Base-by-base conservation (phyloP, 768 basidiomycete species). In the Leccinum arenicola region DNA sequence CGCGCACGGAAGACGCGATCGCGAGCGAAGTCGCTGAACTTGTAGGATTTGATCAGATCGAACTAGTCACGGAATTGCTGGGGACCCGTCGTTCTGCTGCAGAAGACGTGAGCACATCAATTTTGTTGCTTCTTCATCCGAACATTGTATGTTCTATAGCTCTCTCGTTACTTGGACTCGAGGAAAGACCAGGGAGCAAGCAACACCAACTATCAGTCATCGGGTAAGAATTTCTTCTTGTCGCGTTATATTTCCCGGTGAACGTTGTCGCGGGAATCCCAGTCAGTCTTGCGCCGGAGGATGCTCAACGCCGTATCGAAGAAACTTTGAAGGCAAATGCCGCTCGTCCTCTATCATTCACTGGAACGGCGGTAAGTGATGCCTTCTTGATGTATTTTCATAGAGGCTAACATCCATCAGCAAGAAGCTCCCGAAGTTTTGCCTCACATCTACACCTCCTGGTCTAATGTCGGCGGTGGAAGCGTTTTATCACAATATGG, bases 381-480 rank as follows among this genome's bases (percentile, higher is more conserved):
- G 6, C 52, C 54, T 47, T 56, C 19, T 19, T n/a, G 11, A 55
- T 49, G 1, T 33, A 27, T 25, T 36, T 31, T 10, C 17, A n/a
- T 8, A 23, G 38, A 40, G 50, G 4, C 29, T 57, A 35, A 74
- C 56, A 33, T 62, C 23, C 57, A 56, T 23, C 65, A 88, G 86
- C 75, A 80, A 65, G 74, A 78, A 48, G 77, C 76, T 3, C 77
- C 83, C 3, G 87, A 91, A 69, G 69, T 82, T 38, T 81, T 92
- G 17, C 97, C 97, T 0, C 87, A 98, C 76, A 89, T 99, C 11
- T 99, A 96, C 70, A 86, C 89, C 9, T 85, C 93, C 5, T 77
- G 82, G 23, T 75, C 78, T 4, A 74, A 82, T 49, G 70, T 72
- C 5, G 81, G 87, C 62, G 85, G 89, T 2, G 87, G 83, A 65